Evolutionary conservation across 768 basidiomycete genomes (phyloP), one percentile per base, ranked within the genome.

Genomic region (Suillus clintonianus): DNA sequence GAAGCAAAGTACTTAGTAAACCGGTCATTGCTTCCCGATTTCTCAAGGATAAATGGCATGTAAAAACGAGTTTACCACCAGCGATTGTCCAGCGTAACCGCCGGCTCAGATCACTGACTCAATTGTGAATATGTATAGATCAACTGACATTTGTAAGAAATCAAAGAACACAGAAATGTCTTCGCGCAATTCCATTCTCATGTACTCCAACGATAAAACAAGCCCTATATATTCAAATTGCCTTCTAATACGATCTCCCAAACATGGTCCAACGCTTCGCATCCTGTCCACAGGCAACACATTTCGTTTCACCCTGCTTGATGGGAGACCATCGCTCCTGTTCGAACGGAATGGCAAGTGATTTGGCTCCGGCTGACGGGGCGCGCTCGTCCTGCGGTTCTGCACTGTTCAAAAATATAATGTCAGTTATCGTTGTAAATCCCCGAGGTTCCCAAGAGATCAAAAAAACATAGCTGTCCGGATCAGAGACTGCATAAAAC

Each of bases 181-280:
- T 50, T 61, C 19, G 13, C 7, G 17, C 24, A 61, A 30, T 59
- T 60, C 17, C 10, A 61, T 41, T 57, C 27, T 27, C 56, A 41
- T 34, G 14, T 22, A 22, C 7, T 22, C 34, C 14, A 39, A 57
- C n/a, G 54, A 55, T 24, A 37, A 7, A 55, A 24, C 50, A 39
- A 39, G 13, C 24, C 9, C 24, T 24, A 53, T 51, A 34, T 24
- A 43, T n/a, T n/a, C n/a, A n/a, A n/a, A n/a, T 36, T 14, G 24
- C 47, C 4, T 7, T 70, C 74, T 84, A 94, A 72, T 94, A 94
- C 24, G 90, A 91, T 69, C 94, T 83, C 43, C 97, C 97, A 77
- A 99, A 99, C 85, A 99, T 82, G 68, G 96, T 96, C 95, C 95
- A 98, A 70, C 92, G 85, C 81, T 97, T 98, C 62, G 95, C 92